Base-by-base conservation (phyloP, 805 yeast genomes). In the Maudiozyma saulgeensis region DNA sequence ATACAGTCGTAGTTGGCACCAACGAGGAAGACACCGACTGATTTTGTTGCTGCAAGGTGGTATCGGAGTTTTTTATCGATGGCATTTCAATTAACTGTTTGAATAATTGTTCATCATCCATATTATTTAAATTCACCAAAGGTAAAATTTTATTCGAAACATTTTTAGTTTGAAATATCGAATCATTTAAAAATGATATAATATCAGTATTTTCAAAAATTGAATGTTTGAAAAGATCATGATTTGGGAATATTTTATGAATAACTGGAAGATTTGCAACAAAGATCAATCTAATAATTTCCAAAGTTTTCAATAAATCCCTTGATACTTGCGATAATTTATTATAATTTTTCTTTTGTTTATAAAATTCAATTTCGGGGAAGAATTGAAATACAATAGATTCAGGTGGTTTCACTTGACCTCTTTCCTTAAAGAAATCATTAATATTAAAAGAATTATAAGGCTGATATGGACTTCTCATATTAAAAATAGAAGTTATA, bases 341-440 rank as follows among this genome's bases (percentile, higher is more conserved):
- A 31, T 26, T 28, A 18, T 37, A 48, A 23, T 57, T 54, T 35
- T 38, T 32, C 32, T 16, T 18, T 9, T 28, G 23, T 19, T 52
- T 56, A 42, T 57, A 61, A 23, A 50, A 49, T 47, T 63, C 67
- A 26, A 63, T 49, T 44, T 64, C 68, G 7, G 67, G 67, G 50
- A 64, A 64, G 12, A 64, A 31, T 48, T 61, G 61, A n/a, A 53
- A 54, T 16, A 62, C 40, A 12, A 60, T 48, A 9, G 51, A 48
- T 2, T 49, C 28, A 3, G 62, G 60, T 28, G 58, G 53, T 11
- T 15, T 19, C 9, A 45, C 26, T 19, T 41, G 41, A 25, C 45
- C 44, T 21, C 37, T 40, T 26, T 48, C 13, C 26, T 44, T 37
- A 9, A 45, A 39, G 43, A 47, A 43, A 23, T 23, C 42, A 15